These are phyloP conservation scores for Albatrellus ellisii DNA, from an alignment of 768 basidiomycete genomes.

Conservation along the genomic window DNA sequence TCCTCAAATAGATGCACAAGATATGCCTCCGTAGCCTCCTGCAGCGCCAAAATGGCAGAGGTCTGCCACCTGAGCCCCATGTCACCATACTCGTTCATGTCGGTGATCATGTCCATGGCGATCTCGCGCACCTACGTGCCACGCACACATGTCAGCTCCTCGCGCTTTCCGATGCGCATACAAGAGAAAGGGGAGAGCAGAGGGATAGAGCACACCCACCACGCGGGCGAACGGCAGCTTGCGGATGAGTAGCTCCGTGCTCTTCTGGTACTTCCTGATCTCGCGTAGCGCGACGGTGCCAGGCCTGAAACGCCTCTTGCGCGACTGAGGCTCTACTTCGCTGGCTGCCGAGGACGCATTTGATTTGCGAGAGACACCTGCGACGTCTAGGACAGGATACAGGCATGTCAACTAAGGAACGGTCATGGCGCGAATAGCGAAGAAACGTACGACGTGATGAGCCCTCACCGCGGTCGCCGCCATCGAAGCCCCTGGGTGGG, in stretches of 20 bases:
- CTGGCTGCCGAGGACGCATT: conserved; percentile 17
- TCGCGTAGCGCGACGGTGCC: conserved; percentile 86
- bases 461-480: conserved; percentile 1
- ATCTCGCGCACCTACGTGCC: conserved; percentile 83
- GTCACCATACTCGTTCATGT: conserved; percentile 46
- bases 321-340: conserved; percentile 19
- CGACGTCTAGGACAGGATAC: too few relatives aligned
- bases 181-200: neutral
- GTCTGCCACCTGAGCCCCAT: conserved; percentile 85
- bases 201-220: conserved; percentile 33
- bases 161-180: neutral
- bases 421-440: neutral
- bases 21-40: conserved; percentile 94
- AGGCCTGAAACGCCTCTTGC: conserved; percentile 54
- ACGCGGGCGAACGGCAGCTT: conserved; percentile 89
- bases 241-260: conserved; percentile 75
- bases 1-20: conserved; percentile 97
- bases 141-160: neutral
- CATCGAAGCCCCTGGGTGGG: neutral
- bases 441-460: conserved; percentile 1
- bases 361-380: neutral
- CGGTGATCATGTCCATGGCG: conserved; percentile 79
- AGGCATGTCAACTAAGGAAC: too few relatives aligned
- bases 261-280: conserved; percentile 90
- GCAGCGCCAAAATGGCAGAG: conserved; percentile 84